Base-by-base conservation (phyloP, 441 rosid species). In the Populus hybrid region DNA sequence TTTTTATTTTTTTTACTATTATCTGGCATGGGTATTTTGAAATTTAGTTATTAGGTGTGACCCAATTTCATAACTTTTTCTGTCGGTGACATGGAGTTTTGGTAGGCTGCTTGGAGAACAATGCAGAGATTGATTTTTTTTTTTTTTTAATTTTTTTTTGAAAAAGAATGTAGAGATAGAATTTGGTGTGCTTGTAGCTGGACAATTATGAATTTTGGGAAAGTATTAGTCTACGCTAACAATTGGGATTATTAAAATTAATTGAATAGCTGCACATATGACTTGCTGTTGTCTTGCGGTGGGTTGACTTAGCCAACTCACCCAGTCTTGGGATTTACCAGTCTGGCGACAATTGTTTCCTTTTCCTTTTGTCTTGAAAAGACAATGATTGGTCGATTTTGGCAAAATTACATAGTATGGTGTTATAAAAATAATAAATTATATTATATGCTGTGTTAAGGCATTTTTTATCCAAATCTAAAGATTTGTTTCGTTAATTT, bases 281-380 rank as follows among this genome's bases (percentile, higher is more conserved):
- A 61, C 67, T 75, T 80, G 72, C 54, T 50, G 75, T 82, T 85
- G 84, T 79, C 81, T 34, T 9, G 10, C 76, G 76, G 72, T 84
- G 77, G 75, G 82, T 85, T 87, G 82, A 82, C 88, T 71, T 76
- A 4, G 77, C 69, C 69, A 74, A 6, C 32, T 77, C 42, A 24
- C 10, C 20, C 24, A 40, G 14, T 61, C 35, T 67, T 66, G 26
- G 35, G 71, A 70, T 77, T 72, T 24, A 63, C 67, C 78, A 6
- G 10, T 3, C 20, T 10, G 16, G 24, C 8, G 12, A 67, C 38
- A 35, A 5, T 30, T 5, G 36, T 68, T 30, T 68, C 21, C 1
- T 42, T 11, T 21, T 14, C 11, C 42, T 16, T 70, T 10, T n/a
- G 12, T 36, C 7, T 12, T 26, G 1, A 5, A 23, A 42, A 71